A percentile compares a stretch with the other conserved stretches of the same genome.
Evolutionary conservation across 139 green algal species (phyloP).

Genomic region (Tetraselmis striata): DNA sequence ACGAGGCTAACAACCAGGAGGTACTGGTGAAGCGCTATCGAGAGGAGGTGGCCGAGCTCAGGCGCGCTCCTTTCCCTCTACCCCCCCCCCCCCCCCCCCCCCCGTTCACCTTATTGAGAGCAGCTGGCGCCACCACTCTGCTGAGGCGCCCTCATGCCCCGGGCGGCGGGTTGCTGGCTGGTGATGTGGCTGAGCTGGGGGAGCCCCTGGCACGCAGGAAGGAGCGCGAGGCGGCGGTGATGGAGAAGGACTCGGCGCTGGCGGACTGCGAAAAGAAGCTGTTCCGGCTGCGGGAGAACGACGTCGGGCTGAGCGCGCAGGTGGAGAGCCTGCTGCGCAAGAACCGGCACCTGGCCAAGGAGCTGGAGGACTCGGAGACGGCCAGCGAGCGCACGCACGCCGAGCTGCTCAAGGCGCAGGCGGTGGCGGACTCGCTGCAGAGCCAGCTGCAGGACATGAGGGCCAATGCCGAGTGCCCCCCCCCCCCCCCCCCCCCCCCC

Average conservation of each 20-base stretch:
- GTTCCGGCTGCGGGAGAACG: conserved; percentile 30
- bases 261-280: conserved; percentile 34
- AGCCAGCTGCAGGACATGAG: background rate
- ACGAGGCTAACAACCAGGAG: conserved; percentile 19
- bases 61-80: too few relatives aligned
- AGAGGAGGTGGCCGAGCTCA: conserved; percentile 30
- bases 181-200: too few relatives aligned
- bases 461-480: background rate
- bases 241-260: conserved; percentile 31
- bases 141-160: too few relatives aligned
- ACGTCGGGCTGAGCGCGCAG: conserved; percentile 30
- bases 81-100: too few relatives aligned
- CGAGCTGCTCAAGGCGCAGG: conserved; percentile 34
- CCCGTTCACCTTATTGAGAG: too few relatives aligned
- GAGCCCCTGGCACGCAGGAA: too few relatives aligned
- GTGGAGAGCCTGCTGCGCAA: conserved; percentile 47
- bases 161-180: too few relatives aligned
- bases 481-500: too few relatives aligned
- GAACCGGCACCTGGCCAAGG: conserved; percentile 37
- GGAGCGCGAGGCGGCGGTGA: conserved; percentile 28
- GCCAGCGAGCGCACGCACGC: conserved; percentile 34
- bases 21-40: conserved; percentile 7
- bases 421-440: conserved; percentile 1
- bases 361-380: conserved; percentile 39
- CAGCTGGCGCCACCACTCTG: too few relatives aligned